phyloP scores from a whole-genome alignment of 768 basidiomycete species.

The Termitomyces titanicus region DNA sequence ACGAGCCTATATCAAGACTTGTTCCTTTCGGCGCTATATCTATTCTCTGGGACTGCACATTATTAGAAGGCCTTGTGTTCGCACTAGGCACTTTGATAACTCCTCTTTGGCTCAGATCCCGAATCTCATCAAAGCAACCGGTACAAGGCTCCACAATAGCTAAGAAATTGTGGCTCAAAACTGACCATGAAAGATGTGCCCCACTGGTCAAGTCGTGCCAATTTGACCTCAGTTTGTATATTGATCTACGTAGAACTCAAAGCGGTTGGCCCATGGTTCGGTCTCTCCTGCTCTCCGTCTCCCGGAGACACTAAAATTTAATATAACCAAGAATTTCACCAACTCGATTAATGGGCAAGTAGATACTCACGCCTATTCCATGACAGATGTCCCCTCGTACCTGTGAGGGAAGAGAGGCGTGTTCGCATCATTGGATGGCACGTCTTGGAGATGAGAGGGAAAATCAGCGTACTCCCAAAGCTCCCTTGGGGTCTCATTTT shows the following conservation, averaged over 20 bases:
- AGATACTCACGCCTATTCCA: not conserved
- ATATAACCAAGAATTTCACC: not conserved
- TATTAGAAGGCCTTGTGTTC: not conserved
- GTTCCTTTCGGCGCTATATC: not conserved
- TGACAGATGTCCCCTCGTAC: not conserved
- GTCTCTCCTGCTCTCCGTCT: not conserved
- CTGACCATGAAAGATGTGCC: not conserved
- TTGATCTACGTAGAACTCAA: not conserved
- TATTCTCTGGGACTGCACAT: not conserved
- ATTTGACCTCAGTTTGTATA: not conserved
- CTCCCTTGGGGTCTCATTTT: not conserved
- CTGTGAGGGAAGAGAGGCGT: not conserved
- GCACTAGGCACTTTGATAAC: not conserved
- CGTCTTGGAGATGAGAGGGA: not conserved
- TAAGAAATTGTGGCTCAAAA: not conserved
- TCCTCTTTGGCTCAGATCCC: not conserved
- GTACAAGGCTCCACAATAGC: too few species aligned
- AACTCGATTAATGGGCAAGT: not conserved
- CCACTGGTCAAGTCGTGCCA: not conserved
- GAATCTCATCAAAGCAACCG: too few species aligned
- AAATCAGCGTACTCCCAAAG: not conserved
- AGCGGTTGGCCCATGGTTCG: not conserved
- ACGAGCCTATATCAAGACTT: not conserved
- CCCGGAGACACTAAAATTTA: not conserved
- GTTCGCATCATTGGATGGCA: not conserved